Evolutionary conservation across 306 rosid genomes (phyloP), one percentile per base, ranked within the genome.

Genomic region (Rosa chinensis): DNA sequence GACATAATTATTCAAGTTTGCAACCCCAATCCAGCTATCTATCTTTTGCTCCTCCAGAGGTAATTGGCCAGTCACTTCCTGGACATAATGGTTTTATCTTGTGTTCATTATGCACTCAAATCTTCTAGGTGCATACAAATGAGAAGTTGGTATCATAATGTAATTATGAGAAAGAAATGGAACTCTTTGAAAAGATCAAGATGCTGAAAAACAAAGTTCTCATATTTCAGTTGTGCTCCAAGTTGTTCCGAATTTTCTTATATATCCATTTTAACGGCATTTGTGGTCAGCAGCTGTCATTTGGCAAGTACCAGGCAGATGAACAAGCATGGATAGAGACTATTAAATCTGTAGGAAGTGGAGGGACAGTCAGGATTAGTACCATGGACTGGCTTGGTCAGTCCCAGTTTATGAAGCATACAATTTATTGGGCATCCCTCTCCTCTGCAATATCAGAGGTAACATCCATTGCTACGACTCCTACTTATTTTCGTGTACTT

Each of bases 351-450:
- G 99, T 92, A 68, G 83, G 87, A 67, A 75, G 1, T 40, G 75
- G 81, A 66, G 89, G 55, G 71, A 90, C 88, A 21, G 86, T 95
- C 55, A 87, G 92, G 79, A 91, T 95, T 80, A 92, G 84, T 73
- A 92, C 98, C 80, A 95, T 95, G 99, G 97, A 89, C 87, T 95
- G 99, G 98, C 87, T 95, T 58, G 99, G 99, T 80, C 99, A 92
- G 73, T 91, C 98, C 76, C 82, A 95, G 78, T 95, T 44, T 83
- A 66, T 49, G 12, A 89, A 88, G 64, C 88, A 78, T 78, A 85
- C 96, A 71, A 83, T 92, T 80, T 95, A 69, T 82, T 95, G 99
- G 98, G 80, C 98, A 80, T 88, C 97, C 64, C 85, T 95, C 52
- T 95, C 99, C 48, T 87, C 96, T 47, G 94, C 98, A 77, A 76